Base-by-base conservation (phyloP, 202 grass and related monocot genomes). In the Brachypodium distachyon region DNA sequence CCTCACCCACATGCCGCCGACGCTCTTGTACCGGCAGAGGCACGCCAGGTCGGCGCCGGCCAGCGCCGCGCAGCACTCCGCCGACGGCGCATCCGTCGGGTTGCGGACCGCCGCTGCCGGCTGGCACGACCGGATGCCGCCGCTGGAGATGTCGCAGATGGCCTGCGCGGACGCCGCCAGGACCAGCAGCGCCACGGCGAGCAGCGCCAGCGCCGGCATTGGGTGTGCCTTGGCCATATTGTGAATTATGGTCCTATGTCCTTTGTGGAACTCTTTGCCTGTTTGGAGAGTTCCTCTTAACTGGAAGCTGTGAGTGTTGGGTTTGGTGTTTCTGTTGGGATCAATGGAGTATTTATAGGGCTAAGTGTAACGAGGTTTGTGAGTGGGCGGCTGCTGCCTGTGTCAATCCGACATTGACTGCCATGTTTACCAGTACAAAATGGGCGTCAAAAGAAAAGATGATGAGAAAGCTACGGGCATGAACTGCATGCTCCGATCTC, bases 71-170 rank as follows among this genome's bases (percentile, higher is more conserved):
- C 70, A 82, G 80, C 80, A 82, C 70, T 56, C n/a, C 0, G 80
- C 38, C 6, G 80, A 67, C 5, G 80, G 80, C 37, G 16, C n/a
- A 19, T 57, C 14, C 13, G 60, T 57, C 27, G 70, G 80, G 70
- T 82, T 74, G 59, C 40, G 80, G 59, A 55, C 65, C 9, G 70
- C 80, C 0, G 80, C 80, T 26, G 80, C 80, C 0, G 80, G 80
- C 70, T 75, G 70, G 70, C 80, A 82, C 9, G 70, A n/a, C 19
- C 50, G n/a, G 38, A 75, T 55, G 13, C 70, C 80, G 0, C 31
- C 14, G 19, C 40, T 66, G 2, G 80, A 75, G 17, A 82, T 59
- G 70, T 82, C 75, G 49, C 70, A 82, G 70, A 82, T 66, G 43
- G 46, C 5, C 18, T 79, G 37, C 12, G 38, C 26, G 1, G 63